phyloP scores from a whole-genome alignment of 495 filamentous ascomycete genomes.

The Podospora didyma region DNA sequence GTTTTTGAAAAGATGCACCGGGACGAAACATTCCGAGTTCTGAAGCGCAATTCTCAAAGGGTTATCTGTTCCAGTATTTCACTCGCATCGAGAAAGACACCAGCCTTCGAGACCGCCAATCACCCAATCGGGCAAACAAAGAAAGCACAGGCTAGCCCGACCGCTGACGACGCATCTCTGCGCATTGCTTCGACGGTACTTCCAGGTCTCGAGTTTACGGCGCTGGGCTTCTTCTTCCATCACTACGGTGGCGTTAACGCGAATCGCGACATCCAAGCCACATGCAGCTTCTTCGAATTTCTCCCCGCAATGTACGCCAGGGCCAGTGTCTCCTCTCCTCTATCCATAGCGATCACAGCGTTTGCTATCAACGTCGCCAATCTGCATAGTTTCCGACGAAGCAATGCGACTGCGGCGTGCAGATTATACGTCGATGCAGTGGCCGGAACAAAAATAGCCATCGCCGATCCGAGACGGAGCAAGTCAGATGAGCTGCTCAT shows the following conservation, averaged over 20 bases:
- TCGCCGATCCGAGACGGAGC: neutral
- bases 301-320: neutral
- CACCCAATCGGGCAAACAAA: neutral
- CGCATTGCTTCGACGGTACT: neutral
- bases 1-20: neutral
- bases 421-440: neutral
- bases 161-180: neutral
- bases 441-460: neutral
- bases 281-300: neutral
- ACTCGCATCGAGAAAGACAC: neutral
- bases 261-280: neutral
- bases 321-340: neutral
- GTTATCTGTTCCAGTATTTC: neutral
- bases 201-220: neutral
- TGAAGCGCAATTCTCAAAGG: neutral
- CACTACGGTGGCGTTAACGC: neutral
- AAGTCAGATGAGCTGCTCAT: constrained; percentile 1
- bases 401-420: neutral
- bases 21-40: neutral
- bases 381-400: neutral
- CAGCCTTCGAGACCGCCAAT: neutral
- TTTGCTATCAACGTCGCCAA: neutral
- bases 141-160: neutral
- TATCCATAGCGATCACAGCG: neutral
- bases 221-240: constrained; percentile 1